Percentiles rank a stretch among this genome's conserved stretches.
These are phyloP conservation scores for Amoebophrya sp. DNA, from an alignment of 169 alveolate species.

Conservation along the genomic window DNA sequence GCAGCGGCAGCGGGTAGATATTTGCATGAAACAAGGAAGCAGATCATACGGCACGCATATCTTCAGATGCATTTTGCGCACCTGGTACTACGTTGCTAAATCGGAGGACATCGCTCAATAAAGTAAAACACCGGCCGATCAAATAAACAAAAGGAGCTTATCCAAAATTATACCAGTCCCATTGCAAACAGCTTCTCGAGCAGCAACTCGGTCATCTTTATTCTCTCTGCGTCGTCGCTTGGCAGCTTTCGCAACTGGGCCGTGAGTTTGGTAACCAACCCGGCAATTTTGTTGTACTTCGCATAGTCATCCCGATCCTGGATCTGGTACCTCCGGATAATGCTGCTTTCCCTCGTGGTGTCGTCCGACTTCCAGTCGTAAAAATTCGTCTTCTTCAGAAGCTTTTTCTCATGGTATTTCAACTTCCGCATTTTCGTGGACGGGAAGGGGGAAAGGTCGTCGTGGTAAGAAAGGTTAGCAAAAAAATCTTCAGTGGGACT, in stretches of 20 bases:
- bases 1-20: too few relatives aligned
- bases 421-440: constrained; percentile 93
- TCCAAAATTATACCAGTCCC: constrained; percentile 30
- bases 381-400: constrained; percentile 89
- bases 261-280: constrained; percentile 80
- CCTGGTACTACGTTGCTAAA: too few relatives aligned
- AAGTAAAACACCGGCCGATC: too few relatives aligned
- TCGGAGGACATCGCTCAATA: too few relatives aligned
- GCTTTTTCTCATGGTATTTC: constrained; percentile 94
- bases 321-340: constrained; percentile 87
- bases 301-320: constrained; percentile 94
- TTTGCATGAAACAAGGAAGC: too few relatives aligned
- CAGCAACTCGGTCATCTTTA: constrained; percentile 84
- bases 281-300: constrained; percentile 87
- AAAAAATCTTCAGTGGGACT: too few relatives aligned
- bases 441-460: too few relatives aligned
- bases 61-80: too few relatives aligned
- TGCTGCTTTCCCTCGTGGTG: constrained; percentile 79
- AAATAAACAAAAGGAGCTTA: constrained; percentile 23
- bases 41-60: not conserved
- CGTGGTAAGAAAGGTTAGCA: too few relatives aligned
- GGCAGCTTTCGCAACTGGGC: constrained; percentile 83
- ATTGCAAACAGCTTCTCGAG: constrained; percentile 79
- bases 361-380: constrained; percentile 85
- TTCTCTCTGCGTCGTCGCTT: constrained; percentile 85